Evolutionary conservation across 2,329 filamentous ascomycete species (phyloP).

Genomic region (Helotiales sp.): DNA sequence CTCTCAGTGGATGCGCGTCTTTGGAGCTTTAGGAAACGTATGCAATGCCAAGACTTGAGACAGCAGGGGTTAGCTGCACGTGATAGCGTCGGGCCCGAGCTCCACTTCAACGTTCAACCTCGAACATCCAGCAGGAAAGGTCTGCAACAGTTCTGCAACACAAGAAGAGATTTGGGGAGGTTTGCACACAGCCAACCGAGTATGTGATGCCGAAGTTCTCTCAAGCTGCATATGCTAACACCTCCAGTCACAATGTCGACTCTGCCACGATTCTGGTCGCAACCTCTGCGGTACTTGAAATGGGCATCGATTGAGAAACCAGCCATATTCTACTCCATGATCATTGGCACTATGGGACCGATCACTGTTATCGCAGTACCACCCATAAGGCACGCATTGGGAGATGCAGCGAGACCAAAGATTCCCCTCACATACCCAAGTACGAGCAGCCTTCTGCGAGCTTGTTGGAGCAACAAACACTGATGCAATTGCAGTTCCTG

Average conservation of each 20-base stretch:
- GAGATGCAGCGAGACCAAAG: slow-evolving; percentile 69
- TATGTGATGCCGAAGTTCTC: slow-evolving; percentile 10
- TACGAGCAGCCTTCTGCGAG: slow-evolving; percentile 50
- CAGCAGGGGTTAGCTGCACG: slow-evolving; percentile 19
- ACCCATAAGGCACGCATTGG: slow-evolving; percentile 69
- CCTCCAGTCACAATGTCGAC: slow-evolving; percentile 55
- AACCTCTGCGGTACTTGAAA: slow-evolving; percentile 79
- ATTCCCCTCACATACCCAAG: slow-evolving; percentile 92
- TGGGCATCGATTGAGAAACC: slow-evolving; percentile 89
- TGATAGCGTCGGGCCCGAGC: slow-evolving; percentile 17
- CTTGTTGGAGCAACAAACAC: slow-evolving; percentile 1
- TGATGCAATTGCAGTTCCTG: slow-evolving; percentile 48
- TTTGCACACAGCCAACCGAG: slow-evolving; percentile 37
- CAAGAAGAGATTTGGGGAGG: slow-evolving; percentile 8
- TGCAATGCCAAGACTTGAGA: slow-evolving; percentile 34
- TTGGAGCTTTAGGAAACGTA: slow-evolving; percentile 39
- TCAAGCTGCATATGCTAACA: slow-evolving; percentile 11
- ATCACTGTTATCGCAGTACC: slow-evolving; percentile 69
- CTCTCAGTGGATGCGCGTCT: slow-evolving; percentile 21
- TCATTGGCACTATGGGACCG: slow-evolving; percentile 74
- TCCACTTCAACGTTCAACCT: slow-evolving; percentile 22
- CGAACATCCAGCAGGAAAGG: slow-evolving; percentile 10
- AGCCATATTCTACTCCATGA: slow-evolving; percentile 84
- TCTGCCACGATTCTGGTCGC: slow-evolving; percentile 78
- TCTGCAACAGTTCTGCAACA: slow-evolving; percentile 18